Conservation (phyloP, 495 filamentous ascomycete genomes). For the Lophium mytilinum region DNA sequence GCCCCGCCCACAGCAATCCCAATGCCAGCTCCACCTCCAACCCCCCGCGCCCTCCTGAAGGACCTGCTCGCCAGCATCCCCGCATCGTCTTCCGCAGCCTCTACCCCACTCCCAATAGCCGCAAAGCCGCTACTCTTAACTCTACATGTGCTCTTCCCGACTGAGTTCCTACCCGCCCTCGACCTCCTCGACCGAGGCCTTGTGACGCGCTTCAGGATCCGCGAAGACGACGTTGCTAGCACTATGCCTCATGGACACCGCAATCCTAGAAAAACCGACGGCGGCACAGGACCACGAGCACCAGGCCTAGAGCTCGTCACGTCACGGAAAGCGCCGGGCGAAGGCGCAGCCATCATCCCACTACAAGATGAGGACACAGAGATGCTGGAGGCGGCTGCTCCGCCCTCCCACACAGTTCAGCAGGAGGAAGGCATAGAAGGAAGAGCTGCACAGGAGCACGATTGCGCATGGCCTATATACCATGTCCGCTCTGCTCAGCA, state of each 20-base stretch:
- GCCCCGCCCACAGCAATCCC: slow-evolving; percentile 11
- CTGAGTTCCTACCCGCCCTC: slow-evolving; percentile 60
- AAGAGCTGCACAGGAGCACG: background rate
- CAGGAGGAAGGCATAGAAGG: no score
- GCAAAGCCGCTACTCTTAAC: slow-evolving; percentile 43
- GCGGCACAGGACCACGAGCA: background rate
- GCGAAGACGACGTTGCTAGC: background rate
- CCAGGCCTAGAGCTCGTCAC: no score
- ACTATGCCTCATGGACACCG: no score
- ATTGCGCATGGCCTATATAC: slow-evolving; percentile 29
- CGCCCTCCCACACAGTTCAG: no score
- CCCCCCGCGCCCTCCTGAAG: slow-evolving; percentile 21
- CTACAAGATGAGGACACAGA: no score
- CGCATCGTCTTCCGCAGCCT: background rate
- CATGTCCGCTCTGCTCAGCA: slow-evolving; percentile 36
- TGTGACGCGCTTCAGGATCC: slow-evolving; percentile 41
- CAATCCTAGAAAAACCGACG: no score
- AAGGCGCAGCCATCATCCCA: no score
- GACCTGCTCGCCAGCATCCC: slow-evolving; percentile 13
- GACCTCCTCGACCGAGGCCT: slow-evolving; percentile 72
- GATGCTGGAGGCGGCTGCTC: no score
- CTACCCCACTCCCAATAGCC: slow-evolving; percentile 1
- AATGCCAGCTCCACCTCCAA: slow-evolving; percentile 6
- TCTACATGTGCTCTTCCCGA: slow-evolving; percentile 57
- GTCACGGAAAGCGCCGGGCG: no score